These are phyloP conservation scores for Purpureocillium lavendulum DNA, from an alignment of 2,329 filamentous ascomycete genomes.

Conservation along the genomic window DNA sequence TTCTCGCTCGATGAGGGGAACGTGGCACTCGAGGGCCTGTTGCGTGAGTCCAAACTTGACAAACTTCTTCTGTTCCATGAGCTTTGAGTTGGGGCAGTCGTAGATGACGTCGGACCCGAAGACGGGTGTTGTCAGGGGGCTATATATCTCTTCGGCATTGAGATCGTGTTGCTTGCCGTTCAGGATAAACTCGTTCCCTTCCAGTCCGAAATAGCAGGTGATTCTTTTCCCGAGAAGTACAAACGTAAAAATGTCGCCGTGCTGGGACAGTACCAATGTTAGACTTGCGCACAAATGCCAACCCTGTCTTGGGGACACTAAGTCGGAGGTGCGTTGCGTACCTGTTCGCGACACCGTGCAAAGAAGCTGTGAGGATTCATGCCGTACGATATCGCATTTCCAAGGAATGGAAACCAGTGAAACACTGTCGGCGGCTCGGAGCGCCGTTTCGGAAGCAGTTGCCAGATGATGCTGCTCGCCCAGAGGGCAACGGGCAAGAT, in stretches of 20 bases:
- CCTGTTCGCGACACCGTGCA: too few species aligned
- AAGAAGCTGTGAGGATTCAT: slow-evolving; percentile 45
- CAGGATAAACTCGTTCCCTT: slow-evolving; percentile 48
- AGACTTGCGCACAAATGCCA: slow-evolving; percentile 37
- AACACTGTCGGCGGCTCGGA: slow-evolving; percentile 46
- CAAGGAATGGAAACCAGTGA: slow-evolving; percentile 54
- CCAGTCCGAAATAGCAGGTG: slow-evolving; percentile 39
- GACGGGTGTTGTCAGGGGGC: slow-evolving; percentile 40
- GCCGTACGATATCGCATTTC: slow-evolving; percentile 64
- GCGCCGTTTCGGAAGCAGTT: not conserved
- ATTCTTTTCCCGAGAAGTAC: slow-evolving; percentile 41
- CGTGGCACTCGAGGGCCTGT: slow-evolving; percentile 55
- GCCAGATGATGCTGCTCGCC: not conserved
- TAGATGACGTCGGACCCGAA: slow-evolving; percentile 77
- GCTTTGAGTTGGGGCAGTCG: slow-evolving; percentile 74
- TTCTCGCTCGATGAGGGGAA: slow-evolving; percentile 63
- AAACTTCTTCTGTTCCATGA: slow-evolving; percentile 87
- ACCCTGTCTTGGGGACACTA: too few species aligned
- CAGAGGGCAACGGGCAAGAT: too few species aligned
- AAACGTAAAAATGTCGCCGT: slow-evolving; percentile 41
- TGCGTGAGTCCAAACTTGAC: slow-evolving; percentile 64
- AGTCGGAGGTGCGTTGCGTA: too few species aligned
- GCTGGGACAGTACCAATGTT: slow-evolving; percentile 17
- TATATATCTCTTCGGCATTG: slow-evolving; percentile 47
- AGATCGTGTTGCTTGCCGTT: slow-evolving; percentile 45